Evolutionary conservation across 1,139 yeast genomes (phyloP).

Genomic region (Lodderomyces orthopsilosis): DNA sequence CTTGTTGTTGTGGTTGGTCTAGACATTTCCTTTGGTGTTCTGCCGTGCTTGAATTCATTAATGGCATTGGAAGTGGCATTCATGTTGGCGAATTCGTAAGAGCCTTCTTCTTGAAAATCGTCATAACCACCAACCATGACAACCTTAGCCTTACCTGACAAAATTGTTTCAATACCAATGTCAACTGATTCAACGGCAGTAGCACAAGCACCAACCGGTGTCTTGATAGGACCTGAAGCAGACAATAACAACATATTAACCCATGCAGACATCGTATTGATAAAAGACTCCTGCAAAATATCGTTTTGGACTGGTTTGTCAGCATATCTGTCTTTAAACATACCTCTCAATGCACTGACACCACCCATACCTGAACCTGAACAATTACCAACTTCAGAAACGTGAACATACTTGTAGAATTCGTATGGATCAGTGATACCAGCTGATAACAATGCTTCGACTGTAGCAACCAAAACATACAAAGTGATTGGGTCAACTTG

Average conservation of each 20-base stretch:
- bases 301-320: constrained; percentile 96
- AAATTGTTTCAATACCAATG: constrained; percentile 89
- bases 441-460: constrained; percentile 87
- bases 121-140: constrained; percentile 98
- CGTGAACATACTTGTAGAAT: constrained; percentile 96
- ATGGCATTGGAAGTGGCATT: constrained; percentile 91
- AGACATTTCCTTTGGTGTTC: constrained; percentile 98
- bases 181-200: constrained; percentile 98
- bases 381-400: constrained; percentile 98
- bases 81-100: constrained; percentile 97
- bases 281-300: constrained; percentile 94
- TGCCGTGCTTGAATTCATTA: constrained; percentile 88
- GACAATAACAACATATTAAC: constrained; percentile 95
- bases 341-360: constrained; percentile 92
- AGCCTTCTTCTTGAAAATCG: constrained; percentile 99
- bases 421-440: constrained; percentile 98
- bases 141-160: constrained; percentile 91
- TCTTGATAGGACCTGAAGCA: constrained; percentile 98
- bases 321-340: constrained; percentile 91
- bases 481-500: constrained; percentile 97
- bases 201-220: constrained; percentile 99
- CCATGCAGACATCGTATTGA: constrained; percentile 99
- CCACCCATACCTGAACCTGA: constrained; percentile 99
- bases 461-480: constrained; percentile 89
- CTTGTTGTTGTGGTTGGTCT: constrained; percentile 97